A percentile compares a stretch with the other conserved stretches of the same genome.
Conservation (phyloP, 1,284 basidiomycete species). For the Trichosporon ovoides region DNA sequence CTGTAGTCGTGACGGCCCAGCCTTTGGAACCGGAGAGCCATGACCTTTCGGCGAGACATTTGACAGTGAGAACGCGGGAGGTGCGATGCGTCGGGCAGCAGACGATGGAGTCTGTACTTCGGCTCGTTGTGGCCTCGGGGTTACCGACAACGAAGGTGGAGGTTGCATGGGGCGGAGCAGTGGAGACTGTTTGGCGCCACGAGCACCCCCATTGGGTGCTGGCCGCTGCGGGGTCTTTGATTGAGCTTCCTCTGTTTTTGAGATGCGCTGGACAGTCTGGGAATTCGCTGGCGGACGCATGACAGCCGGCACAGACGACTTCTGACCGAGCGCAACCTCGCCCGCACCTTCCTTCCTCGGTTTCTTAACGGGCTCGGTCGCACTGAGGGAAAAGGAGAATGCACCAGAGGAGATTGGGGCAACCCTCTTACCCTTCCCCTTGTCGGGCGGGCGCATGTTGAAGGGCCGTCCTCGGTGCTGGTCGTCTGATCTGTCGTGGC, state of each 20-base stretch:
- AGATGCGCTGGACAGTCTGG: not conserved
- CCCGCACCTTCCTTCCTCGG: not conserved
- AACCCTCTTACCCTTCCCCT: conserved; percentile 18
- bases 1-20: not conserved
- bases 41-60: not conserved
- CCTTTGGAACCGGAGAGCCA: not conserved
- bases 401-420: conserved; percentile 29
- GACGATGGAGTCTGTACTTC: not conserved
- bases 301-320: not conserved
- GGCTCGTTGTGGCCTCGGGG: not conserved
- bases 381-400: conserved; percentile 25
- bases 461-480: not conserved
- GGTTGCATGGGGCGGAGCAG: not conserved
- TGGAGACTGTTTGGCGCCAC: not conserved
- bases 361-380: conserved; percentile 22
- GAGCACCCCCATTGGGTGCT: not conserved
- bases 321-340: not conserved
- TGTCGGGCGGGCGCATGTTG: not conserved
- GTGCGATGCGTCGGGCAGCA: not conserved
- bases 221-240: not conserved
- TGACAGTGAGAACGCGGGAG: not conserved
- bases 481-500: not conserved
- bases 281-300: not conserved
- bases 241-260: not conserved
- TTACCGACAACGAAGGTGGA: not conserved